A percentile compares a stretch with the other conserved stretches of the same genome.
Conservation (phyloP, 129 eudicot genomes). For the Calendula officinalis region DNA sequence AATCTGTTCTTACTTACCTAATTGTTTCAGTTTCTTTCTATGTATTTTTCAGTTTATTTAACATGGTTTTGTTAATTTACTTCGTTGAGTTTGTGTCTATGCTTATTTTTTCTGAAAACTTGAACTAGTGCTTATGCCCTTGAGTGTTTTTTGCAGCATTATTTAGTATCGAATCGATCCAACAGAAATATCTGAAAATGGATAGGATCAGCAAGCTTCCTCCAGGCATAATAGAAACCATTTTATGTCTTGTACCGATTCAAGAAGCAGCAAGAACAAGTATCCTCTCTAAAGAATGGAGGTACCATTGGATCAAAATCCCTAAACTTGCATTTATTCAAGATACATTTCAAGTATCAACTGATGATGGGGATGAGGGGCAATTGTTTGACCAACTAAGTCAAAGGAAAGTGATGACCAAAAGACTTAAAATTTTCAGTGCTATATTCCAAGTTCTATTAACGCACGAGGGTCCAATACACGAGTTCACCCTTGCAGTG, state of each 20-base stretch:
- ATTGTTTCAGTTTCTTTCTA: not conserved
- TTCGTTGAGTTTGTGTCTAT: not conserved
- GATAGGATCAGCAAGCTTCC: conserved; percentile 25
- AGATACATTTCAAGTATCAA: not conserved
- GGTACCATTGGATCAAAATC: conserved; percentile 21
- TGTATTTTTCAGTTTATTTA: not conserved
- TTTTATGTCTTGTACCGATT: conserved; percentile 18
- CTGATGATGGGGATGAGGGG: not conserved
- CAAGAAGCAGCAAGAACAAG: conserved; percentile 28
- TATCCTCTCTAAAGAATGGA: conserved; percentile 20
- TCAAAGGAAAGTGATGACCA: conserved; percentile 4
- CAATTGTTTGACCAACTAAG: not conserved
- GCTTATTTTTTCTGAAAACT: not conserved
- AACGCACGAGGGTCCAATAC: conserved; percentile 19
- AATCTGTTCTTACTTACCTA: not conserved
- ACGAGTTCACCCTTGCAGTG: conserved; percentile 7
- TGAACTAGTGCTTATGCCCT: not conserved
- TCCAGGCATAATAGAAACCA: conserved; percentile 10
- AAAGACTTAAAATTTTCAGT: conserved; percentile 11
- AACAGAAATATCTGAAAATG: conserved; percentile 10
- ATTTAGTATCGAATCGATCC: not conserved
- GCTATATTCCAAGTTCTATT: conserved; percentile 21
- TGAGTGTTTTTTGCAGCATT: not conserved
- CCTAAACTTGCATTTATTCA: conserved; percentile 19
- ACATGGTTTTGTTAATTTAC: not conserved